Base-by-base conservation (phyloP, 2,329 filamentous ascomycete species). In the Lasiodiplodia citricola region DNA sequence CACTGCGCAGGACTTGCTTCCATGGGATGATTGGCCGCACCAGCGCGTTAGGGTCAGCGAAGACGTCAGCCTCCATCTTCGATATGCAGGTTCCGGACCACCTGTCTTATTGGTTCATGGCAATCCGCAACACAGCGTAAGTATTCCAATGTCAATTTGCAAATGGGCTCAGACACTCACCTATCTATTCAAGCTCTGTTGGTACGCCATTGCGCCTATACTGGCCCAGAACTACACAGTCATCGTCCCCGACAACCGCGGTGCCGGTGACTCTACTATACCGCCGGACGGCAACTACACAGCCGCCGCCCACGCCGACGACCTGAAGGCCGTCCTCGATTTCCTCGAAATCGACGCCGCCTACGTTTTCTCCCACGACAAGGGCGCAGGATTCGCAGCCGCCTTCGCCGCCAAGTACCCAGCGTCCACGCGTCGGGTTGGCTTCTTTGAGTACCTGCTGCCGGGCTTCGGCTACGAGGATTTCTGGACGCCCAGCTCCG, bases 311-410 rank as follows among this genome's bases (percentile, higher is more conserved):
- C 78, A 68, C n/a, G 73, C 67, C 2, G 56, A 60, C 28, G 74
- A 77, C 52, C 70, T 74, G 28, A 69, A 72, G 41, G 75, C 71
- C 6, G 64, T 76, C 11, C 68, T 77, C 10, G 71, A 75, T 47
- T 77, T 75, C 68, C 72, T 76, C 13, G 69, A 71, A 63, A 76
- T 77, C 62, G 73, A 69, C 16, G 55, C 60, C 25, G 70, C 72
- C 11, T 83, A 83, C 68, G 79, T 85, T 0, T 80, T 84, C 70
- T 75, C 79, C 0, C 83, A 85, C 70, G 83, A 85, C 68, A 84
- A 84, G 68, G 83, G 83, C 18, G 79, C 77, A 3, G 83, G 82
- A 0, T 74, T 81, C 37, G 81, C 82, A 2, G 71, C 78, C 0
- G 81, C 82, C 0, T 75, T 85, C 0, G 80, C 82, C 0, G 73